Base-by-base conservation (phyloP, 1,139 yeast species). In the Trichomonascaceae sp. region DNA sequence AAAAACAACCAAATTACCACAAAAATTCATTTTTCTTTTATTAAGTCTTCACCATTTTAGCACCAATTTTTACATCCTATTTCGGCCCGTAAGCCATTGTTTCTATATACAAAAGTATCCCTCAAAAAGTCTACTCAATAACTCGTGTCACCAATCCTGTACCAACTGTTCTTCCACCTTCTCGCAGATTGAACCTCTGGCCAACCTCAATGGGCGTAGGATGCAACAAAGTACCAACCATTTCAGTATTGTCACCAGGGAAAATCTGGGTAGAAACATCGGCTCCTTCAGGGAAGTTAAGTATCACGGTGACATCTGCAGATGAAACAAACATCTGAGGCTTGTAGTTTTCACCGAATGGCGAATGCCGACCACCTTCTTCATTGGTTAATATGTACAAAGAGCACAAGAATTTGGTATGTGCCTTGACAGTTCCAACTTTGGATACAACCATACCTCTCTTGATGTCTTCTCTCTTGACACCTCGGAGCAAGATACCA, bases 301-400 rank as follows among this genome's bases (percentile, higher is more conserved):
- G 79, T 58, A 87, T 83, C 69, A 89, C 93, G 61, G 98, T 89
- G 61, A 93, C 98, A 70, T 91, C 96, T 60, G 96, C 89, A 62
- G 99, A 91, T 77, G 98, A 88, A 70, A 91, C 82, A 76, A 87
- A 93, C 81, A 93, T 82, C 78, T 93, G 99, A 61, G 99, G 99
- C 80, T 96, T 88, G 84, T 90, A 93, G 83, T 91, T 87, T 76
- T 86, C 89, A 70, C 95, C 93, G 74, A 93, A 95, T 62, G 96
- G 95, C 62, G 96, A 87, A 79, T 89, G 96, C 79, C 99, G 93
- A 69, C 99, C 99, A 82, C 99, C 99, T 79, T 93, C 99, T 73
- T 93, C 99, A 75, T 89, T 86, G 70, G 95, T 81, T 73, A 95
- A 81, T 63, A 91, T 84, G 76, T 93, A 93, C 71, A 93, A 77